Evolutionary conservation across 176 grass and related monocot genomes (phyloP).

Genomic region (Echinochloa phyllopogon): DNA sequence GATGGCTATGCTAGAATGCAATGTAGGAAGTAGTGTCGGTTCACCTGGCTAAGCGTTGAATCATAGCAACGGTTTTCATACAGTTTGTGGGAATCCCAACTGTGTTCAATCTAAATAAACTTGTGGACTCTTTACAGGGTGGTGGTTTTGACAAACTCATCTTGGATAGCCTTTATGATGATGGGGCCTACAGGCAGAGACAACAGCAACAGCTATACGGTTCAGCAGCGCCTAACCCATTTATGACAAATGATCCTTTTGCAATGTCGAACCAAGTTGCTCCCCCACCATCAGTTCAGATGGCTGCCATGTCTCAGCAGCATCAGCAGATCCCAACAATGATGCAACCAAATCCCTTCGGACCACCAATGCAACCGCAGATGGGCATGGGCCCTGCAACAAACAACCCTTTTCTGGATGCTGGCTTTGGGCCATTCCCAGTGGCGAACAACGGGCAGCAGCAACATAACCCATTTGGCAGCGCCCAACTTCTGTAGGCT

Average conservation of each 20-base stretch:
- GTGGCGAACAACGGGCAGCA: constrained; percentile 54
- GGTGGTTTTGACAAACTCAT: constrained; percentile 76
- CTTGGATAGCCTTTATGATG: constrained; percentile 69
- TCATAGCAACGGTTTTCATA: neutral
- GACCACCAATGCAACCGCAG: constrained; percentile 56
- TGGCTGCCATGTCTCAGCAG: constrained; percentile 80
- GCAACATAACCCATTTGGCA: constrained; percentile 69
- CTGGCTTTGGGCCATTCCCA: constrained; percentile 69
- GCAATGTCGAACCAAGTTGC: constrained; percentile 74
- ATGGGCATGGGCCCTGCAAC: constrained; percentile 37
- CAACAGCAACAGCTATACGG: constrained; percentile 79
- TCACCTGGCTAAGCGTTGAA: neutral
- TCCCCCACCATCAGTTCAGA: constrained; percentile 82
- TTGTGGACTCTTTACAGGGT: constrained; percentile 45
- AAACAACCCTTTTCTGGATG: constrained; percentile 76
- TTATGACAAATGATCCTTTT: constrained; percentile 81
- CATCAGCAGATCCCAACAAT: constrained; percentile 70
- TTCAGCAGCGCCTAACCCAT: constrained; percentile 74
- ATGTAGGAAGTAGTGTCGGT: neutral
- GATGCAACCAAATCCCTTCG: constrained; percentile 69
- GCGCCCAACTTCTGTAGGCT: constrained; percentile 58
- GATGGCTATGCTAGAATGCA: constrained; percentile 4
- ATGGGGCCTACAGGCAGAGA: constrained; percentile 68
- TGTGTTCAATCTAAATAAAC: constrained; percentile 12
- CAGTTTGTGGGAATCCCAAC: neutral